Evolutionary conservation across 2,329 filamentous ascomycete genomes (phyloP).

Genomic region (Celoporthe dispersa): DNA sequence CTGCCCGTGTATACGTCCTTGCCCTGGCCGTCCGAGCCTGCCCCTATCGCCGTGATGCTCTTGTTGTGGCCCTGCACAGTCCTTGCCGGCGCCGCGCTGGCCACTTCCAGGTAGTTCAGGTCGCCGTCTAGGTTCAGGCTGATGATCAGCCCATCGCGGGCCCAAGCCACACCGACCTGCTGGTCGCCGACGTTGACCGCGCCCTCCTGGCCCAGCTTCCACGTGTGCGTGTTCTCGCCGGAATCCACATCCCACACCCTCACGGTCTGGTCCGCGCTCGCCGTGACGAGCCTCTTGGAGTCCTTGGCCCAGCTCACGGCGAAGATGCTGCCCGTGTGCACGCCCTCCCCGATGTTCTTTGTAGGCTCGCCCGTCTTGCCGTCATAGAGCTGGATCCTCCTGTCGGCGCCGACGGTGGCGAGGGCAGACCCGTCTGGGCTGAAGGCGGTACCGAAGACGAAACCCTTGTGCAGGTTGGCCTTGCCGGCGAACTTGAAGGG

Average conservation of each 20-base stretch:
- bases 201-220: slow-evolving; percentile 80
- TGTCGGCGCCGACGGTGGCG: slow-evolving; percentile 91
- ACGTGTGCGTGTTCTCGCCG: slow-evolving; percentile 77
- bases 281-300: slow-evolving; percentile 84
- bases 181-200: slow-evolving; percentile 76
- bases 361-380: slow-evolving; percentile 91
- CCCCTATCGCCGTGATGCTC: slow-evolving; percentile 78
- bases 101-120: slow-evolving; percentile 83
- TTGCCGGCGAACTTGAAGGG: slow-evolving; percentile 91
- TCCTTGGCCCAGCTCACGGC: slow-evolving; percentile 88
- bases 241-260: slow-evolving; percentile 90
- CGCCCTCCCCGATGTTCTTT: slow-evolving; percentile 76
- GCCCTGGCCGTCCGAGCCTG: slow-evolving; percentile 57
- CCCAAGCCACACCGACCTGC: slow-evolving; percentile 94
- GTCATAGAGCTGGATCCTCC: slow-evolving; percentile 91
- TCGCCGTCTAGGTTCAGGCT: slow-evolving; percentile 88
- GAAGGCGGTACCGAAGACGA: slow-evolving; percentile 86
- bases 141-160: slow-evolving; percentile 85
- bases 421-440: slow-evolving; percentile 83
- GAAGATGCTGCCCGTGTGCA: slow-evolving; percentile 92
- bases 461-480: slow-evolving; percentile 80
- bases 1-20: slow-evolving; percentile 85
- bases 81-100: slow-evolving; percentile 68
- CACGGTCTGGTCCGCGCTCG: slow-evolving; percentile 92
- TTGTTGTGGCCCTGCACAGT: slow-evolving; percentile 89